Conservation (phyloP, 768 basidiomycete species). For the Naganishia onofrii region DNA sequence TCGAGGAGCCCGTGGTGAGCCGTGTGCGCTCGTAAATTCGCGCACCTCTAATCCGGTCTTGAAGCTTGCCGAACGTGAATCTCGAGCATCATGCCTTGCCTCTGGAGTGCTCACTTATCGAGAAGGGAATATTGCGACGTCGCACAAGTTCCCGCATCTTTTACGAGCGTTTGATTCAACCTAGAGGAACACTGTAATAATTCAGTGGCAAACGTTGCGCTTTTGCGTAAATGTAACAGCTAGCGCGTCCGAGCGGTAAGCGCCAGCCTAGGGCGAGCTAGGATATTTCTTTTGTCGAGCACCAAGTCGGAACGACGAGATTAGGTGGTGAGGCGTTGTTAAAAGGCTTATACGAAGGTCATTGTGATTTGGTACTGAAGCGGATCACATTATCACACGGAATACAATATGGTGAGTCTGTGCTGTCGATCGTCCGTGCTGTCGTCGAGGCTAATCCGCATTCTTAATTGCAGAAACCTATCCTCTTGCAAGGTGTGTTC, state of each 20-base stretch:
- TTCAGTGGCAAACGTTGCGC: conserved; percentile 8
- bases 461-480: conserved; percentile 60
- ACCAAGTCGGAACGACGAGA: neutral
- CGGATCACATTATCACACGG: neutral
- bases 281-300: conserved; percentile 13
- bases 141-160: too few relatives aligned
- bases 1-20: too few relatives aligned
- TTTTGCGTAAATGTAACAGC: neutral
- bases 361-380: neutral
- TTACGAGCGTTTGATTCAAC: too few relatives aligned
- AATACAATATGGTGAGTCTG: conserved; percentile 13
- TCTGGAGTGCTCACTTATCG: too few relatives aligned
- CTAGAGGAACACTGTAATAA: neutral
- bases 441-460: neutral
- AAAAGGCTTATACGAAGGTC: neutral
- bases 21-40: too few relatives aligned
- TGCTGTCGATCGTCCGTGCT: neutral
- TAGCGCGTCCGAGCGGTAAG: neutral
- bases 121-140: too few relatives aligned
- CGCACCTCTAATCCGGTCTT: too few relatives aligned
- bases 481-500: conserved; percentile 65
- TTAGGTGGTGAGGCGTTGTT: neutral
- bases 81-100: too few relatives aligned
- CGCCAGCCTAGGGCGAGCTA: neutral
- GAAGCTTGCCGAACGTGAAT: too few relatives aligned